Percentiles rank a stretch among this genome's conserved stretches.
Evolutionary conservation across 1,139 yeast species (phyloP).

Genomic region (Chernovozyma aurita): DNA sequence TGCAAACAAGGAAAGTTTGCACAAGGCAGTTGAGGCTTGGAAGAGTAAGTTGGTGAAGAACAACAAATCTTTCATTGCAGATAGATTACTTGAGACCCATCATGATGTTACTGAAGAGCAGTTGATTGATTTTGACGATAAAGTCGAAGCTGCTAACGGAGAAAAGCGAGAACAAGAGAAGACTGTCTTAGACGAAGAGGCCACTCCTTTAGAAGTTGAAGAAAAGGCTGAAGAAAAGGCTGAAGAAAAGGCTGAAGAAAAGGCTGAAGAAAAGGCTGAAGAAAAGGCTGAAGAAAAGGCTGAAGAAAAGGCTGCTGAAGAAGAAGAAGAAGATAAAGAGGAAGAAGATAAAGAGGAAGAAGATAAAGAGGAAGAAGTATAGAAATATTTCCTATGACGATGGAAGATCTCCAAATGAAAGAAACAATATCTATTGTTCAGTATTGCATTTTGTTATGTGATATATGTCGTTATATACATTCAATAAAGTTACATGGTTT

Average conservation of each 20-base stretch:
- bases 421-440: not conserved
- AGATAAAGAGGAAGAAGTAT: conserved; percentile 17
- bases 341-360: conserved; percentile 13
- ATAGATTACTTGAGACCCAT: conserved; percentile 46
- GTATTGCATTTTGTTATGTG: conserved; percentile 3
- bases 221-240: conserved; percentile 12
- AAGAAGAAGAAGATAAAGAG: conserved; percentile 6
- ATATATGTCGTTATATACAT: conserved; percentile 7
- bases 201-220: conserved; percentile 11
- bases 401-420: not conserved
- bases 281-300: conserved; percentile 14
- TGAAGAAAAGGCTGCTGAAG: conserved; percentile 10
- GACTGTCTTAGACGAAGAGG: conserved; percentile 10
- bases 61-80: conserved; percentile 58
- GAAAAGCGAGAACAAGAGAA: too few relatives aligned
- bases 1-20: conserved; percentile 38
- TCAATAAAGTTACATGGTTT: not conserved
- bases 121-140: conserved; percentile 31
- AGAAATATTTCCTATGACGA: conserved; percentile 1
- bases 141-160: conserved; percentile 8
- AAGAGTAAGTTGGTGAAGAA: conserved; percentile 47
- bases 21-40: conserved; percentile 59
- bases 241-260: conserved; percentile 14
- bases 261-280: conserved; percentile 12
- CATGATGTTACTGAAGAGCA: conserved; percentile 20